Evolutionary conservation across 768 basidiomycete species (phyloP).

Genomic region (Clathrus columnatus): DNA sequence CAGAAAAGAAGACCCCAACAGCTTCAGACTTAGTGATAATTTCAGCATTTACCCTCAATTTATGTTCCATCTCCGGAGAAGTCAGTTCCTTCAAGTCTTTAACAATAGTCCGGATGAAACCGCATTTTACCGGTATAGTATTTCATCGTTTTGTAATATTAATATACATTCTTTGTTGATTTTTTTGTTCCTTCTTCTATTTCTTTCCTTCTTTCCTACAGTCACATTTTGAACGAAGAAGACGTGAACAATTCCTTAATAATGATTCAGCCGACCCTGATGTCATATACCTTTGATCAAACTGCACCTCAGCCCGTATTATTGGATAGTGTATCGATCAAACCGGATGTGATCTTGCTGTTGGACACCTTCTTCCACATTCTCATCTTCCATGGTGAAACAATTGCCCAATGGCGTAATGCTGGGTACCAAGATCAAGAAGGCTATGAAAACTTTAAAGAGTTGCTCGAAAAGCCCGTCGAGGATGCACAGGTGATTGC

Average conservation of each 20-base stretch:
- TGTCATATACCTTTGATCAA: conserved; percentile 91
- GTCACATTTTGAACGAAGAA: conserved; percentile 91
- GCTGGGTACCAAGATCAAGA: conserved; percentile 98
- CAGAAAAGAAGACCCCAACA: conserved; percentile 91
- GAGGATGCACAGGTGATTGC: conserved; percentile 84
- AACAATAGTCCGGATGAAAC: conserved; percentile 99
- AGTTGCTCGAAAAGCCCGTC: conserved; percentile 78
- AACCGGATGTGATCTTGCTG: conserved; percentile 90
- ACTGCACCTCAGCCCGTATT: conserved; percentile 86
- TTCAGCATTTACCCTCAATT: conserved; percentile 99
- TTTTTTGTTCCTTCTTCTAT: not conserved
- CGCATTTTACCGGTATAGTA: conserved; percentile 82
- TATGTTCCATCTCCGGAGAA: conserved; percentile 97
- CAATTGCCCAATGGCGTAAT: conserved; percentile 95
- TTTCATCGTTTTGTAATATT: not conserved
- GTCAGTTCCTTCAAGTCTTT: conserved; percentile 98
- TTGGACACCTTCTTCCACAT: conserved; percentile 99
- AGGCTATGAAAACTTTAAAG: conserved; percentile 97
- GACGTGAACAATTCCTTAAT: conserved; percentile 99
- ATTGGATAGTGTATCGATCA: conserved; percentile 95
- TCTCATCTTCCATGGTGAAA: conserved; percentile 98
- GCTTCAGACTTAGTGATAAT: conserved; percentile 88
- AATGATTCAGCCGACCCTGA: conserved; percentile 99
- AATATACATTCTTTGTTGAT: not conserved
- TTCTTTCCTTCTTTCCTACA: conserved; percentile 22